These are phyloP conservation scores for Marasmius sp. DNA, from an alignment of 1,284 basidiomycete species.

Conservation along the genomic window DNA sequence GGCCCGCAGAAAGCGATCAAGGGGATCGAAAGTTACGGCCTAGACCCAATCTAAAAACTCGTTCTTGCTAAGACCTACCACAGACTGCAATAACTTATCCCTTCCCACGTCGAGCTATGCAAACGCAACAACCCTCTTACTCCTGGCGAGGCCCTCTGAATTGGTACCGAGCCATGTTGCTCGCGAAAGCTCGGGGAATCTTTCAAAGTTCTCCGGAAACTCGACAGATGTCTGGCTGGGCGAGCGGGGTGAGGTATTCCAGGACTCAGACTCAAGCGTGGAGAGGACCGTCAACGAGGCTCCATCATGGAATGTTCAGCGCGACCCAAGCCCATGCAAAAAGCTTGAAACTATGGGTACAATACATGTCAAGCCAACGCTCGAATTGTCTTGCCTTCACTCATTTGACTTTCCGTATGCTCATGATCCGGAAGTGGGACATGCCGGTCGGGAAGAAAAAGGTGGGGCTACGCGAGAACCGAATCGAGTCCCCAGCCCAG, in stretches of 20 bases:
- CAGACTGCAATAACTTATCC: constrained; percentile 35
- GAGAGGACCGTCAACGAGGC: not conserved
- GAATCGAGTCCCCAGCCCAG: no score
- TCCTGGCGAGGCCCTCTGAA: constrained; percentile 32
- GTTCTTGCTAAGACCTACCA: constrained; percentile 36
- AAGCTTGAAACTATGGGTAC: no score
- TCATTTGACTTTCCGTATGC: no score
- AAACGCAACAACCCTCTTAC: constrained; percentile 30
- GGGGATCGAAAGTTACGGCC: constrained; percentile 25
- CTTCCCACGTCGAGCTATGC: constrained; percentile 38
- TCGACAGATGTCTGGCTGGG: not conserved
- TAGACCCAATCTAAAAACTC: constrained; percentile 34
- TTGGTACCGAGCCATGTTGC: constrained; percentile 29
- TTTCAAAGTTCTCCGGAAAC: not conserved
- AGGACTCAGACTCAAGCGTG: not conserved
- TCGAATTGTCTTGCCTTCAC: no score
- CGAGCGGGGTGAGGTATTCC: not conserved
- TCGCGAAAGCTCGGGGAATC: constrained; percentile 25
- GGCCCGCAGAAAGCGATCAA: constrained; percentile 31
- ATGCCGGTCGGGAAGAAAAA: no score
- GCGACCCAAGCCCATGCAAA: no score
- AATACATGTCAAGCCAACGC: no score
- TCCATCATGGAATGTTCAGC: not conserved
- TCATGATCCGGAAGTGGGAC: no score
- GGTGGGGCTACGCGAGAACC: no score